Evolutionary conservation across 805 yeast species (phyloP).

Genomic region (Pichia occidentalis): DNA sequence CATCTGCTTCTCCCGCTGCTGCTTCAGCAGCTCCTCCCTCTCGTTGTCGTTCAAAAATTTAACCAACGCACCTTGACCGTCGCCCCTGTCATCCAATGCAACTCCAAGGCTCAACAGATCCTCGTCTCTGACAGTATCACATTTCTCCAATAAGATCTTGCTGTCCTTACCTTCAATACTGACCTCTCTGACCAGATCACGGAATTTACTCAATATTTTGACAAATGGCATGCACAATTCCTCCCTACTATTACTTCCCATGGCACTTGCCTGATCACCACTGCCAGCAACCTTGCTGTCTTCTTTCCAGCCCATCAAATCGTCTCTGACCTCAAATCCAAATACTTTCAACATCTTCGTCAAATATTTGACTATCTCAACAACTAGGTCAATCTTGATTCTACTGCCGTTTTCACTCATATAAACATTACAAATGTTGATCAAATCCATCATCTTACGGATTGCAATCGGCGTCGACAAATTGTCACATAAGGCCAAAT

Average conservation of each 20-base stretch:
- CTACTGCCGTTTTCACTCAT: conserved; percentile 47
- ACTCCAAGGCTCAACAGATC: conserved; percentile 73
- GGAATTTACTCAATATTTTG: conserved; percentile 66
- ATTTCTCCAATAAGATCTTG: conserved; percentile 51
- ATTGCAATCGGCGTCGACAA: conserved; percentile 73
- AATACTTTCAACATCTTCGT: conserved; percentile 62
- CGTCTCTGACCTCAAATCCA: conserved; percentile 70
- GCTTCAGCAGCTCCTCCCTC: conserved; percentile 52
- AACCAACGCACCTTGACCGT: conserved; percentile 70
- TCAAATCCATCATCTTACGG: conserved; percentile 57
- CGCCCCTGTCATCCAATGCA: conserved; percentile 81
- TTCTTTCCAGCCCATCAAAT: conserved; percentile 77
- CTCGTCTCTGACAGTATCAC: conserved; percentile 67
- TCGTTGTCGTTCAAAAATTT: conserved; percentile 73
- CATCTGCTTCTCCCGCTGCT: conserved; percentile 53
- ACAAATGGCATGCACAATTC: conserved; percentile 76
- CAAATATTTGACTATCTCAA: conserved; percentile 60
- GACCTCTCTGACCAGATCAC: conserved; percentile 71
- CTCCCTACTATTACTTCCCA: conserved; percentile 41
- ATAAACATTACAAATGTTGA: conserved; percentile 67
- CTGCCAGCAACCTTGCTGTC: conserved; percentile 9
- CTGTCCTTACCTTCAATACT: conserved; percentile 59
- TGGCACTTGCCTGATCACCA: conserved; percentile 19
- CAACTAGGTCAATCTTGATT: conserved; percentile 57
- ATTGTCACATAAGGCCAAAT: conserved; percentile 83